Conservation (phyloP, 2,329 filamentous ascomycete genomes). For the Sclerotinia nivalis region DNA sequence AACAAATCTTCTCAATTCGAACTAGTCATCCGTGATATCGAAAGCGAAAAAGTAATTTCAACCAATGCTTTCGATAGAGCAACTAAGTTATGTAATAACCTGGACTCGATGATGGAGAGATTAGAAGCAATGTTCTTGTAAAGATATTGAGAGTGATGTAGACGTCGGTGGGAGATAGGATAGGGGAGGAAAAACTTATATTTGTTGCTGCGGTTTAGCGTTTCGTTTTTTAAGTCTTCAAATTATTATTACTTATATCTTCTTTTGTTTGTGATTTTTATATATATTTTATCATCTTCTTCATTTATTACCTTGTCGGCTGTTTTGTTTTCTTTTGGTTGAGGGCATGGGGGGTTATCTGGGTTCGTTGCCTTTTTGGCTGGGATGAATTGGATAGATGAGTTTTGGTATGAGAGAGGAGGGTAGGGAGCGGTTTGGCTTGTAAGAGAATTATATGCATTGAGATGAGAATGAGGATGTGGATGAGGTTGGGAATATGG, state of each 20-base stretch:
- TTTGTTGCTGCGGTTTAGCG: conserved; percentile 34
- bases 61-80: conserved; percentile 32
- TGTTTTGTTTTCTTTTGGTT: neutral
- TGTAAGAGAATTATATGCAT: neutral
- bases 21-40: conserved; percentile 57
- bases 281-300: conserved; percentile 12
- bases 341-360: neutral
- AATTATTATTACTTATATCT: neutral
- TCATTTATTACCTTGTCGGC: neutral
- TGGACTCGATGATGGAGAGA: conserved; percentile 36
- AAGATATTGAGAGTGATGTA: neutral
- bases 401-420: no score
- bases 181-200: conserved; percentile 17
- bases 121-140: conserved; percentile 35
- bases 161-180: neutral
- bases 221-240: conserved; percentile 20
- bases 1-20: conserved; percentile 67
- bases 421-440: neutral
- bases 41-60: conserved; percentile 48
- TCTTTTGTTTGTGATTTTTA: conserved; percentile 7
- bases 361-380: neutral
- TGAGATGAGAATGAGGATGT: neutral
- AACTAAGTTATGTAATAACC: conserved; percentile 32
- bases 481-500: neutral
- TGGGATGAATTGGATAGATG: neutral